Percentiles rank a stretch among this genome's conserved stretches.
Conservation (phyloP, 2,329 filamentous ascomycete species). For the Talaromyces piceae region DNA sequence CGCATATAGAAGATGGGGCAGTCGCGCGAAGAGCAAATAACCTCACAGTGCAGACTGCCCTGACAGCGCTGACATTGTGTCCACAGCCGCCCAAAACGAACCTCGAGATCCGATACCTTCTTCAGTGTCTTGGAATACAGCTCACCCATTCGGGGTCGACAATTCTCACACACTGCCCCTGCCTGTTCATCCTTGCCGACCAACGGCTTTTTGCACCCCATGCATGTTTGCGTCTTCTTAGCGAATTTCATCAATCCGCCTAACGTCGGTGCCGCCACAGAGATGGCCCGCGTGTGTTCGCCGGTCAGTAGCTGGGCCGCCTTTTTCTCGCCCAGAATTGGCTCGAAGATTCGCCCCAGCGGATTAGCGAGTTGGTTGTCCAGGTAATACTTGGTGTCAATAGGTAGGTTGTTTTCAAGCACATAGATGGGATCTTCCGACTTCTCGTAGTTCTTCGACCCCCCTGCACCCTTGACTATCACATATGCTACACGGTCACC, state of each 20-base stretch:
- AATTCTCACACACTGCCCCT: slow-evolving; percentile 84
- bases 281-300: slow-evolving; percentile 90
- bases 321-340: slow-evolving; percentile 89
- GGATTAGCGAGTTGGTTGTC: slow-evolving; percentile 98
- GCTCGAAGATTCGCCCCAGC: slow-evolving; percentile 90
- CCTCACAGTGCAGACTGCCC: slow-evolving; percentile 95
- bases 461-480: slow-evolving; percentile 84
- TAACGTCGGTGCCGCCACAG: slow-evolving; percentile 81
- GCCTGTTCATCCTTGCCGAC: slow-evolving; percentile 68
- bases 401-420: slow-evolving; percentile 92
- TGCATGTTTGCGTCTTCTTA: slow-evolving; percentile 95
- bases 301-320: slow-evolving; percentile 79
- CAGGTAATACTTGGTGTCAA: slow-evolving; percentile 97
- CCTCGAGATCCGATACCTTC: slow-evolving; percentile 85
- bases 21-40: slow-evolving; percentile 92
- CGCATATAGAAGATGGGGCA: slow-evolving; percentile 99
- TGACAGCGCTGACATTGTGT: slow-evolving; percentile 98
- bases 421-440: slow-evolving; percentile 97
- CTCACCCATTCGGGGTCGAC: slow-evolving; percentile 77
- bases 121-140: slow-evolving; percentile 86
- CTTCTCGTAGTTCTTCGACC: slow-evolving; percentile 92
- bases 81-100: slow-evolving; percentile 88
- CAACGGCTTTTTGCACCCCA: slow-evolving; percentile 97
- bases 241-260: slow-evolving; percentile 97
- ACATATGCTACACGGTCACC: slow-evolving; percentile 98